Evolutionary conservation across 257 asterid species (phyloP).

Genomic region (Primulina huaijiensis): DNA sequence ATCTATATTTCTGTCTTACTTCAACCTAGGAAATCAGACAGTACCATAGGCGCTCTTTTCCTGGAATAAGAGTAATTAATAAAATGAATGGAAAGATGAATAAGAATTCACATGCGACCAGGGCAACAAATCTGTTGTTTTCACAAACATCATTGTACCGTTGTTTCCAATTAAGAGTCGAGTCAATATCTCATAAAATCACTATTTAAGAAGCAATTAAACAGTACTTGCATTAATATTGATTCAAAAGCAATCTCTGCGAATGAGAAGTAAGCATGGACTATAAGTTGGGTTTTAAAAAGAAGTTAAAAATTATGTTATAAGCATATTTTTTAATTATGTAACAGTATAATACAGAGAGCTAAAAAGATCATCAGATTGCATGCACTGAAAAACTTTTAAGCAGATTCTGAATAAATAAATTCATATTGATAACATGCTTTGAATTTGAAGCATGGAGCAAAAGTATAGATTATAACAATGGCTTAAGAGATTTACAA

Average conservation of each 20-base stretch:
- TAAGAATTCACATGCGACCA: background rate
- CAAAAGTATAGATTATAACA: background rate
- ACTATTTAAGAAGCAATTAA: background rate
- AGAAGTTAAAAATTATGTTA: background rate
- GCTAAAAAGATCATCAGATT: background rate
- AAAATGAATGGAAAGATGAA: background rate
- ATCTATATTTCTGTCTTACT: background rate
- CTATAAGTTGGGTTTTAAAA: background rate
- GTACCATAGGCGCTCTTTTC: background rate
- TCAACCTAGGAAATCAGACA: constrained; percentile 8
- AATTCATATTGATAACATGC: background rate
- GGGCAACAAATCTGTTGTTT: background rate
- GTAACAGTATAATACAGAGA: background rate
- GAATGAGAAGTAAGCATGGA: background rate
- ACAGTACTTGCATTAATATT: too few relatives aligned
- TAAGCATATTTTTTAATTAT: background rate
- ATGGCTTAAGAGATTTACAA: background rate
- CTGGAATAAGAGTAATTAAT: background rate
- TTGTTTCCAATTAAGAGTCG: background rate
- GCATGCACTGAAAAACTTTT: background rate
- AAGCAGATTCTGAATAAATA: background rate
- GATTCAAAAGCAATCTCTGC: background rate
- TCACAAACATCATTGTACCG: too few relatives aligned
- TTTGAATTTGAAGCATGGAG: background rate
- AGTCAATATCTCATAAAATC: background rate